phyloP scores from a whole-genome alignment of 2,329 filamentous ascomycete genomes.

The Didymella segeticola region DNA sequence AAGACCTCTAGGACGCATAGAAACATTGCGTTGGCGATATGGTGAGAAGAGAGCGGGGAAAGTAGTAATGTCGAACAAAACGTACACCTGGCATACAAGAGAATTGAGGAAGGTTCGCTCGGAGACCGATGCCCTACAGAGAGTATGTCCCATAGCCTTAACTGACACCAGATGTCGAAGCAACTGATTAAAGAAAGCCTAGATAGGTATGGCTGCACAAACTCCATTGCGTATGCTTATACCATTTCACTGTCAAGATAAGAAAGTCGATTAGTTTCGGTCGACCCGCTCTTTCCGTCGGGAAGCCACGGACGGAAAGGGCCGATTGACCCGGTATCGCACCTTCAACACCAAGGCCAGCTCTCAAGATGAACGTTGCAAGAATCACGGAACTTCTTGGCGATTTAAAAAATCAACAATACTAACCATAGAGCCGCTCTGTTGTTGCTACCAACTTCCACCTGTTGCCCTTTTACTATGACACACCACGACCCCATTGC shows the following conservation, averaged over 20 bases:
- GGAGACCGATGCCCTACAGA: too few species aligned
- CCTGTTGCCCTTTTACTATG: not conserved
- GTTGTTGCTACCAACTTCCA: not conserved
- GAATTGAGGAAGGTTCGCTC: not conserved
- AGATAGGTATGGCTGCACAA: not conserved
- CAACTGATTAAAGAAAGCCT: not conserved
- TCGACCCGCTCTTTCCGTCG: conserved; percentile 11
- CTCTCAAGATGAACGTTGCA: not conserved
- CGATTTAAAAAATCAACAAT: not conserved
- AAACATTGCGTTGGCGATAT: not conserved
- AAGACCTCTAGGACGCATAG: not conserved
- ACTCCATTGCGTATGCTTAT: not conserved
- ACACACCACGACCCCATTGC: conserved; percentile 34
- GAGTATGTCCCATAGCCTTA: too few species aligned
- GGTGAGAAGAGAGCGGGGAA: not conserved
- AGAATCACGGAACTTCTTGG: not conserved
- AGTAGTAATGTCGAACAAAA: not conserved
- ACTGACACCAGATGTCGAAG: too few species aligned
- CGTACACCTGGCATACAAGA: conserved; percentile 1
- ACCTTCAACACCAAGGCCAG: conserved; percentile 4
- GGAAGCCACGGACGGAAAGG: conserved; percentile 8
- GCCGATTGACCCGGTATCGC: conserved; percentile 14
- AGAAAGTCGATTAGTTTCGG: not conserved
- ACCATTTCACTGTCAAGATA: not conserved
- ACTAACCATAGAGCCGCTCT: not conserved